Evolutionary conservation across 108 stramenopile genomes (phyloP).

Genomic region (Nitzschia sp.): DNA sequence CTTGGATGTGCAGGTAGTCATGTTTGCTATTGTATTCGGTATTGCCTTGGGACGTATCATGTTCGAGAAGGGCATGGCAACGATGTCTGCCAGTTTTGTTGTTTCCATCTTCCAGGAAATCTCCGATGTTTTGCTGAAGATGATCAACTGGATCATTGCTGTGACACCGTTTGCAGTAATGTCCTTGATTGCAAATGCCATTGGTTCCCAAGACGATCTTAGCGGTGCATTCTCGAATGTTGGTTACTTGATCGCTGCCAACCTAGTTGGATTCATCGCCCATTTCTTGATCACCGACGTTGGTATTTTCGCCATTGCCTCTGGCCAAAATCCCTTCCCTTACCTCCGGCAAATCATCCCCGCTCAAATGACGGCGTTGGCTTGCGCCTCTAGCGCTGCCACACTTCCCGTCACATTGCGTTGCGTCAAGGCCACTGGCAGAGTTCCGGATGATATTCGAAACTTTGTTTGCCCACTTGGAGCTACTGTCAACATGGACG

Average conservation of each 20-base stretch:
- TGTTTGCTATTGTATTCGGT: slow-evolving; percentile 30
- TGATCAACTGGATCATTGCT: slow-evolving; percentile 31
- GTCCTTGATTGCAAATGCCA: slow-evolving; percentile 38
- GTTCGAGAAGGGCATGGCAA: slow-evolving; percentile 14
- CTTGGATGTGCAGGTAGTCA: slow-evolving; percentile 3
- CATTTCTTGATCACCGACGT: slow-evolving; percentile 28
- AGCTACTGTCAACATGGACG: slow-evolving; percentile 50
- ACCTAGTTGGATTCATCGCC: slow-evolving; percentile 12
- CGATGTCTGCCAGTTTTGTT: neutral
- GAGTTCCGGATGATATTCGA: slow-evolving; percentile 35
- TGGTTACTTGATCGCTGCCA: slow-evolving; percentile 29
- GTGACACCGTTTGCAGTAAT: slow-evolving; percentile 38
- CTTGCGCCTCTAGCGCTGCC: slow-evolving; percentile 41
- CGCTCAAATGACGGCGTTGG: slow-evolving; percentile 33
- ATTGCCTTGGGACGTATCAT: slow-evolving; percentile 16
- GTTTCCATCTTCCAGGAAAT: slow-evolving; percentile 22
- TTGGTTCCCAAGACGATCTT: slow-evolving; percentile 34
- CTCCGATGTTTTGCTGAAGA: slow-evolving; percentile 29
- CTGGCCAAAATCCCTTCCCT: slow-evolving; percentile 23
- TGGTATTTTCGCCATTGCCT: slow-evolving; percentile 24
- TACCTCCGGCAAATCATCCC: slow-evolving; percentile 30
- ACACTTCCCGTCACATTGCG: slow-evolving; percentile 38
- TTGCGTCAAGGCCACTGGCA: slow-evolving; percentile 27
- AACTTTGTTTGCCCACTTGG: slow-evolving; percentile 42
- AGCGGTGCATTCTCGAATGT: slow-evolving; percentile 17